Evolutionary conservation across 768 basidiomycete genomes (phyloP), one percentile per base, ranked within the genome.

Genomic region (Naganishia onofrii): DNA sequence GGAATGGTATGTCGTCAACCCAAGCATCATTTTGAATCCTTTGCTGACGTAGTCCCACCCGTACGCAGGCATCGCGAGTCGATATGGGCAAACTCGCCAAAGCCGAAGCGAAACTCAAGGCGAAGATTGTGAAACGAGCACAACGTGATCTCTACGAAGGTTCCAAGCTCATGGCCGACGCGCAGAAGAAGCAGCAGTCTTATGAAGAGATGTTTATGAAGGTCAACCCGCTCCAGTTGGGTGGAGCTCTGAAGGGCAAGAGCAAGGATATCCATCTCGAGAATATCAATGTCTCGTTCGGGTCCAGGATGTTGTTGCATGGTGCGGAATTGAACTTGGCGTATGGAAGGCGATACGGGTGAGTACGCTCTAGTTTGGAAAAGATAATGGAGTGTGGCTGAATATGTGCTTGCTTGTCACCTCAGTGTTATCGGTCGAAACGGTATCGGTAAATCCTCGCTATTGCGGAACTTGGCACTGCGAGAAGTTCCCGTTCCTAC

Each of bases 171-270:
- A 85, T 99, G 67, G 60, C 60, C 60, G 93, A 96, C 77, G 89
- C 92, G 73, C 89, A 91, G 81, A 87, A 89, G 80, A 93, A 93
- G 83, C 92, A 98, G 89, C 93, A 97, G 90, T 87, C 89, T 23
- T 98, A 97, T 82, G 95, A 98, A 78, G 96, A 99, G 78, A 89
- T 99, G 88, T 99, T 93, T 83, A 91, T 99, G 91, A 92, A 96
- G 85, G 93, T 88, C 83, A 99, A 99, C 82, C 93, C 96, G 48
- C 82, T 99, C 70, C 92, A 94, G 81, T 65, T 81, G 68, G 88
- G 90, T 0, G 86, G 86, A 23, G 83, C 85, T 0, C 83, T 88
- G 5, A 95, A 93, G 82, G 92, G 93, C 80, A 99, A 97, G 85
- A 92, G 89, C 84, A 97, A 98, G 81, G 96, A 99, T 80, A 90